Percentiles rank a stretch among this genome's conserved stretches.
These are phyloP conservation scores for Ophiognomonia clavigignenti-juglandacearum DNA, from an alignment of 2,329 filamentous ascomycete species.

Conservation along the genomic window DNA sequence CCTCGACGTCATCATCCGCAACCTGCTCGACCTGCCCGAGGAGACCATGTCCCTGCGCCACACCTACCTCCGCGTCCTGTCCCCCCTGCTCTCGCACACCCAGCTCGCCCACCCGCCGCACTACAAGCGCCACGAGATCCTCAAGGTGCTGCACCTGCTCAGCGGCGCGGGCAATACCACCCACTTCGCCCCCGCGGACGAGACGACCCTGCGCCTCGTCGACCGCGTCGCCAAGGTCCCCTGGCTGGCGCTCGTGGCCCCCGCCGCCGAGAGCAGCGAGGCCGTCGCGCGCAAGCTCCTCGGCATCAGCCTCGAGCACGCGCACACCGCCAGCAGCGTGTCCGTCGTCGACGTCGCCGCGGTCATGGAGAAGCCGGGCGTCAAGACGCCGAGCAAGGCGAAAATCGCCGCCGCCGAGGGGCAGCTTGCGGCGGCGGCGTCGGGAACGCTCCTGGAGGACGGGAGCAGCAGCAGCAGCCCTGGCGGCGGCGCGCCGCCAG, in stretches of 20 bases:
- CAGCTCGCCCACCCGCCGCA: conserved; percentile 82
- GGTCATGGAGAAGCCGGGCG: conserved; percentile 75
- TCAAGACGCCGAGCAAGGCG: conserved; percentile 66
- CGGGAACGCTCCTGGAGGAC: conserved; percentile 9
- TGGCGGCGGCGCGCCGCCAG: background rate
- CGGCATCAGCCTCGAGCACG: conserved; percentile 65
- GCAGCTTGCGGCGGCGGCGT: conserved; percentile 5
- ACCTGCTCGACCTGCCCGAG: conserved; percentile 89
- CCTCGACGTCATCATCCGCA: conserved; percentile 92
- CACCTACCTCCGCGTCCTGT: conserved; percentile 89
- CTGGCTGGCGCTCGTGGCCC: too few species aligned
- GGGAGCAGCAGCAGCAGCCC: conserved; percentile 3
- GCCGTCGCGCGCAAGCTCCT: conserved; percentile 54
- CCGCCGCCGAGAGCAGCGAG: conserved; percentile 33
- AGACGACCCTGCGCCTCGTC: conserved; percentile 73
- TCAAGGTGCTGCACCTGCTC: conserved; percentile 69
- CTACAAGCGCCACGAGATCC: conserved; percentile 86
- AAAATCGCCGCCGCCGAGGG: conserved; percentile 22
- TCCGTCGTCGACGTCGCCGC: conserved; percentile 75
- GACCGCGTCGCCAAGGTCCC: conserved; percentile 68
- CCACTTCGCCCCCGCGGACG: conserved; percentile 77
- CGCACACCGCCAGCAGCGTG: conserved; percentile 64
- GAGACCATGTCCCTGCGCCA: conserved; percentile 75
- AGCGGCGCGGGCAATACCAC: conserved; percentile 57
- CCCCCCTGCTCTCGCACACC: conserved; percentile 85